Base-by-base conservation (phyloP, 2,329 filamentous ascomycete genomes). In the Colletotrichum higginsianum region DNA sequence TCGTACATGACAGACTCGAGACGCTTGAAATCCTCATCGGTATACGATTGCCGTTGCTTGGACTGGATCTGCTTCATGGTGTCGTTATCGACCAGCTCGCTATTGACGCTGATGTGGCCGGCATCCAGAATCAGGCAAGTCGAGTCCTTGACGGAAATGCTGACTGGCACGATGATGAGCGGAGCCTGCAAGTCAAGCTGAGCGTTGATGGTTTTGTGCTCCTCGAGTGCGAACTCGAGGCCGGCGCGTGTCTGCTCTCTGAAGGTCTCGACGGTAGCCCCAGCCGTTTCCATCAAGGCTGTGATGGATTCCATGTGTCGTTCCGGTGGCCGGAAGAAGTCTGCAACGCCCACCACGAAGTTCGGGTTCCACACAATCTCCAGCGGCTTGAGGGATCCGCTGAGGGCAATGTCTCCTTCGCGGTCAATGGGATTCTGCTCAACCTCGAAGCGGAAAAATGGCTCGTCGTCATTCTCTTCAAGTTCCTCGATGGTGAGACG, bases 241-340 rank as follows among this genome's bases (percentile, higher is more conserved):
- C 96, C 96, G 61, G 96, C 96, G 79, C 97, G 90, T 5, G 97
- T 99, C 83, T 99, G 97, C 80, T 98, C 95, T 44, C 97, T 90
- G 70, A 99, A 87, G 9, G 95, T 96, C 82, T 99, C 96, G 0
- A 99, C 96, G 0, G 96, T 99, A 2, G 96, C 96, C 30, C 96
- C 95, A 6, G 96, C 96, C 57, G 93, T 94, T 81, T 99, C 97
- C 91, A 99, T 94, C 67, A 99, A 87, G 2, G 96, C 97, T 15
- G 91, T 93, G 76, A 99, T 98, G 12, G 96, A 99, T 79, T 99
- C 96, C 95, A 99, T 98, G 79, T 99, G 97, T 61, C 95, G 89
- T 80, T 98, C 95, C 0, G 96, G 97, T 0, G 96, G 96, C 74
- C 96, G 93, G 86, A 99, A 99, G 84, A 99, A 99, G 76, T 95